These are phyloP conservation scores for Venustampulla echinocandica DNA, from an alignment of 495 filamentous ascomycete species.

Conservation along the genomic window DNA sequence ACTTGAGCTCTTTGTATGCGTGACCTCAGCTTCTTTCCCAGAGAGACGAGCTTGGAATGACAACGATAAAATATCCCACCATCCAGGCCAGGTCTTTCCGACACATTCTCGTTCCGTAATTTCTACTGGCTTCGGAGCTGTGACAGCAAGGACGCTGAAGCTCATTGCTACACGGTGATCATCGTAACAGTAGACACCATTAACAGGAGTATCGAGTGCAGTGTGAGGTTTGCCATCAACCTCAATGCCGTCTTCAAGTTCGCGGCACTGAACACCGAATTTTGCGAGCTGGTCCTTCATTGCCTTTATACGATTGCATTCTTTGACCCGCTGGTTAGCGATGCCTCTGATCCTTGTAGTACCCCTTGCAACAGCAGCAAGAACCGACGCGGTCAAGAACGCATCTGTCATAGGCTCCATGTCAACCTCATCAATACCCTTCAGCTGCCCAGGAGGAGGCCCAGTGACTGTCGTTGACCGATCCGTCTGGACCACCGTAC, in stretches of 20 bases:
- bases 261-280: constrained; percentile 79
- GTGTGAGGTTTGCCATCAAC: constrained; percentile 60
- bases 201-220: constrained; percentile 50
- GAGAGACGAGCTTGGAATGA: constrained; percentile 65
- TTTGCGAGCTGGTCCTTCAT: constrained; percentile 97
- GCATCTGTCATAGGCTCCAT: constrained; percentile 99
- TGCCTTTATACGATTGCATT: constrained; percentile 92
- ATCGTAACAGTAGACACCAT: constrained; percentile 86
- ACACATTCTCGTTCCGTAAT: constrained; percentile 87
- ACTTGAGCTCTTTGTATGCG: constrained; percentile 14
- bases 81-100: constrained; percentile 98
- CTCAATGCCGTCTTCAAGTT: constrained; percentile 88
- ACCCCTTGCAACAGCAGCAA: constrained; percentile 82
- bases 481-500: constrained; percentile 74
- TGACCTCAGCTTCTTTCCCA: constrained; percentile 55
- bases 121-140: constrained; percentile 64
- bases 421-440: constrained; percentile 62
- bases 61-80: constrained; percentile 84
- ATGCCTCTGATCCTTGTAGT: constrained; percentile 87
- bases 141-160: constrained; percentile 79
- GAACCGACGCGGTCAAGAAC: constrained; percentile 87
- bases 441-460: constrained; percentile 62
- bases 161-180: constrained; percentile 98
- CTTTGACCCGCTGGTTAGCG: constrained; percentile 97
- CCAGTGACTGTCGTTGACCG: constrained; percentile 89